Percentiles rank a stretch among this genome's conserved stretches.
These are phyloP conservation scores for Furcasterigmium furcatum DNA, from an alignment of 2,329 filamentous ascomycete species.

Conservation along the genomic window DNA sequence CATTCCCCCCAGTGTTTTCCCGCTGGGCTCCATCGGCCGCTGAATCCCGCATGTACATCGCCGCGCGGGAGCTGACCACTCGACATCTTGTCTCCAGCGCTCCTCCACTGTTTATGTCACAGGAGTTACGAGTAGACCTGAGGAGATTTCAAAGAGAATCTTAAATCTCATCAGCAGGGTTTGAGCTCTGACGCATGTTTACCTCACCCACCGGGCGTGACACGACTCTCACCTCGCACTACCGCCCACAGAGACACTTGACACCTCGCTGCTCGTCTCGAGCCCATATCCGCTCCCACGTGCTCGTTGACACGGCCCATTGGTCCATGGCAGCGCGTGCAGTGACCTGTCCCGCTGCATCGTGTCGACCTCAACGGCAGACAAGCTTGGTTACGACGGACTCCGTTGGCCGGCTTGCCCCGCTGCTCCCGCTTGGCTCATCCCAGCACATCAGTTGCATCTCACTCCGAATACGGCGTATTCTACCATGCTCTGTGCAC, in stretches of 20 bases:
- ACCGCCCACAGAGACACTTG: background rate
- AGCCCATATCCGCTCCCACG: background rate
- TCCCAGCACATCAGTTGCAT: background rate
- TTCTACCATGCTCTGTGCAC: background rate
- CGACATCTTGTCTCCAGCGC: background rate
- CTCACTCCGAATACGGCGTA: background rate
- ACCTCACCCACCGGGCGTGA: background rate
- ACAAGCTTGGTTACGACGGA: too few species aligned
- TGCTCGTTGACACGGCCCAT: too few species aligned
- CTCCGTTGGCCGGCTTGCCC: background rate
- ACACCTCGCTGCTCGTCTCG: background rate
- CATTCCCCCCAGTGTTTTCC: background rate
- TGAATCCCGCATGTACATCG: too few species aligned
- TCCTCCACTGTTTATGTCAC: background rate
- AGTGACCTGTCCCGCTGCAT: too few species aligned
- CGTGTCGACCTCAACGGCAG: background rate
- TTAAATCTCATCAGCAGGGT: too few species aligned
- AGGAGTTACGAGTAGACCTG: too few species aligned
- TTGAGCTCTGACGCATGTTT: too few species aligned
- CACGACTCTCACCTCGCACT: background rate
- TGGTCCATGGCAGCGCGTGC: too few species aligned
- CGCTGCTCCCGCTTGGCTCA: background rate
- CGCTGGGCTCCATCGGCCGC: too few species aligned
- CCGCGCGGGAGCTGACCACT: background rate
- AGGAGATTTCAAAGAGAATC: too few species aligned